Percentiles rank a stretch among this genome's conserved stretches.
Conservation (phyloP, 257 asterid genomes). For the Misopates orontium region DNA sequence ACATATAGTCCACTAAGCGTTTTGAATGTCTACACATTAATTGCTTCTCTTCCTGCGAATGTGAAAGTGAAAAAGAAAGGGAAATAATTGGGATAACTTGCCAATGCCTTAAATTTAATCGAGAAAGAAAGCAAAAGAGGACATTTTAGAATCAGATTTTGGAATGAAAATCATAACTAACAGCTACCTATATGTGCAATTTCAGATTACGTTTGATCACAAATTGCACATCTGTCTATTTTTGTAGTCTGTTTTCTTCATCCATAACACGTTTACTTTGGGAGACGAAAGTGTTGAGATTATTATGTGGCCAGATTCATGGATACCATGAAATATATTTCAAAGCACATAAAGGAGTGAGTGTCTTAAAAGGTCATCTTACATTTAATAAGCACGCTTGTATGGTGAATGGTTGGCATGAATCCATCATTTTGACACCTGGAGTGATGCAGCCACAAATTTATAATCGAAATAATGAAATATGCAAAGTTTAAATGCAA, state of each 20-base stretch:
- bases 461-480: slow-evolving; percentile 18
- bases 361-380: slow-evolving; percentile 17
- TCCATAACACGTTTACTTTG: slow-evolving; percentile 16
- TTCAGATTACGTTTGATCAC: slow-evolving; percentile 10
- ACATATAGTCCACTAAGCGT: slow-evolving; percentile 47
- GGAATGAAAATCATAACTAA: slow-evolving; percentile 12
- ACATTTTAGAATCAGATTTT: slow-evolving; percentile 20
- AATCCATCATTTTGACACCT: slow-evolving; percentile 16
- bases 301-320: slow-evolving; percentile 19
- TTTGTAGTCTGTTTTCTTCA: slow-evolving; percentile 20
- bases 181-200: slow-evolving; percentile 12
- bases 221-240: slow-evolving; percentile 11
- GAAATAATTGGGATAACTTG: slow-evolving; percentile 52
- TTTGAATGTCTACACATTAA: slow-evolving; percentile 44
- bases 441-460: slow-evolving; percentile 8
- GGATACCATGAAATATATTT: slow-evolving; percentile 15
- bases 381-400: slow-evolving; percentile 9
- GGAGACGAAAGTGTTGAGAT: slow-evolving; percentile 9
- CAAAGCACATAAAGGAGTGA: neutral
- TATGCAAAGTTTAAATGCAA: slow-evolving; percentile 13
- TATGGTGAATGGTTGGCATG: slow-evolving; percentile 6
- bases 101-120: slow-evolving; percentile 19
- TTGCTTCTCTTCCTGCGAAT: slow-evolving; percentile 69
- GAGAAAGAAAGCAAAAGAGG: slow-evolving; percentile 23
- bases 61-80: slow-evolving; percentile 40